Evolutionary conservation across 176 grass and related monocot genomes (phyloP).

Genomic region (Avena eriantha): DNA sequence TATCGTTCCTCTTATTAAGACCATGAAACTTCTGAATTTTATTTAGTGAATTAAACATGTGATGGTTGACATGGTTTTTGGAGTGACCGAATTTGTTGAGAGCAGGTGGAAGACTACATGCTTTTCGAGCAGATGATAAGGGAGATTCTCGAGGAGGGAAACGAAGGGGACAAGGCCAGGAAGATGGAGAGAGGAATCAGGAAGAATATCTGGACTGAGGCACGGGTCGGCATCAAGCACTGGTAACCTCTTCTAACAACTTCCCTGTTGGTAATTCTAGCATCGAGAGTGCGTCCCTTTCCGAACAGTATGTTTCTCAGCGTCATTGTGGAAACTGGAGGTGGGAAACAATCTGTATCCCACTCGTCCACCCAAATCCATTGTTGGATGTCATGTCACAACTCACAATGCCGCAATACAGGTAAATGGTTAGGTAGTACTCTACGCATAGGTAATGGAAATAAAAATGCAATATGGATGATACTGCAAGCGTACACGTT

Average conservation of each 20-base stretch:
- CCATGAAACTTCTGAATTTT: constrained; percentile 4
- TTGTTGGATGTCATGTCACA: constrained; percentile 33
- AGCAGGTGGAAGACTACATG: constrained; percentile 76
- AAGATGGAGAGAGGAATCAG: constrained; percentile 22
- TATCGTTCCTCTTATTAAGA: neutral
- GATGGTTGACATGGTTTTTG: neutral
- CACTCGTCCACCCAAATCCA: constrained; percentile 31
- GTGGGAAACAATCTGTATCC: constrained; percentile 36
- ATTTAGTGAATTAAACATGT: neutral
- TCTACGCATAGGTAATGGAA: neutral
- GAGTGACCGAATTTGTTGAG: neutral
- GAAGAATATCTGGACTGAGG: constrained; percentile 41
- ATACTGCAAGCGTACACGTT: neutral
- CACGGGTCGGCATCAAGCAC: constrained; percentile 63
- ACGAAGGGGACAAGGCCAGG: neutral
- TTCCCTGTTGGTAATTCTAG: neutral
- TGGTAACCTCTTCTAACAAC: constrained; percentile 54
- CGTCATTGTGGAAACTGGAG: neutral
- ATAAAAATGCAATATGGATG: neutral
- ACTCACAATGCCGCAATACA: neutral
- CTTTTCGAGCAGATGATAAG: constrained; percentile 67
- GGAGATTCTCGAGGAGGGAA: constrained; percentile 55
- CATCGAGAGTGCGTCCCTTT: constrained; percentile 32
- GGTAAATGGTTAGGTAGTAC: neutral
- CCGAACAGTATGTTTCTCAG: neutral